phyloP scores from a whole-genome alignment of 371 early-diverging fungal species.

The Apophysomyces variabilis region DNA sequence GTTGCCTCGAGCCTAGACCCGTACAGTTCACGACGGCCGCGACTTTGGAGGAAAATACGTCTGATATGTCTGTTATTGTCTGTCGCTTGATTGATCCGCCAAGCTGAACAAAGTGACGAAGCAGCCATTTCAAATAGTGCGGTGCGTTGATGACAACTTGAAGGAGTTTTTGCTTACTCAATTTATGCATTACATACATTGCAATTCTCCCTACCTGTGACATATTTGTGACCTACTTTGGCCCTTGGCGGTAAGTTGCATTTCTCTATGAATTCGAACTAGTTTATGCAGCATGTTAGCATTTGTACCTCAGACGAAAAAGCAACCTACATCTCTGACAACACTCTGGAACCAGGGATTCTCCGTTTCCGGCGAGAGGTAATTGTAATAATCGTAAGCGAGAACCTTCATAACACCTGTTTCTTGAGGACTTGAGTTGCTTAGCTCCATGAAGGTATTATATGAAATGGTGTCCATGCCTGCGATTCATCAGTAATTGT shows the following conservation, averaged over 20 bases:
- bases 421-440: conserved; percentile 34
- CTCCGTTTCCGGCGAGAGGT: conserved; percentile 36
- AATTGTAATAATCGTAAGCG: conserved; percentile 53
- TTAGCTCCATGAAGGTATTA: conserved; percentile 44
- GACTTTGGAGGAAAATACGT: conserved; percentile 35
- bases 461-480: conserved; percentile 55
- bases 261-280: conserved; percentile 48
- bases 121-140: conserved; percentile 70
- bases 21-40: conserved; percentile 78
- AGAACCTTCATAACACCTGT: conserved; percentile 52
- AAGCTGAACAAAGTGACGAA: conserved; percentile 44
- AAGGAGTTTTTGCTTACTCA: not conserved
- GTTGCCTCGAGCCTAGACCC: conserved; percentile 63
- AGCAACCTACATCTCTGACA: conserved; percentile 50
- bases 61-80: conserved; percentile 54
- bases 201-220: conserved; percentile 42
- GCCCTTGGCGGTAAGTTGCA: conserved; percentile 40
- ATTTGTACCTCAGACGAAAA: too few relatives aligned
- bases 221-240: conserved; percentile 57
- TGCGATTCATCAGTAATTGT: conserved; percentile 16
- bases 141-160: conserved; percentile 61
- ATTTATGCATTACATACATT: not conserved
- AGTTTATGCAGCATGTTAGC: not conserved
- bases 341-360: conserved; percentile 60
- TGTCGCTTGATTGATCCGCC: conserved; percentile 60